Evolutionary conservation across 352 stramenopile species (phyloP).

Genomic region (Pelagophyceae sp.): DNA sequence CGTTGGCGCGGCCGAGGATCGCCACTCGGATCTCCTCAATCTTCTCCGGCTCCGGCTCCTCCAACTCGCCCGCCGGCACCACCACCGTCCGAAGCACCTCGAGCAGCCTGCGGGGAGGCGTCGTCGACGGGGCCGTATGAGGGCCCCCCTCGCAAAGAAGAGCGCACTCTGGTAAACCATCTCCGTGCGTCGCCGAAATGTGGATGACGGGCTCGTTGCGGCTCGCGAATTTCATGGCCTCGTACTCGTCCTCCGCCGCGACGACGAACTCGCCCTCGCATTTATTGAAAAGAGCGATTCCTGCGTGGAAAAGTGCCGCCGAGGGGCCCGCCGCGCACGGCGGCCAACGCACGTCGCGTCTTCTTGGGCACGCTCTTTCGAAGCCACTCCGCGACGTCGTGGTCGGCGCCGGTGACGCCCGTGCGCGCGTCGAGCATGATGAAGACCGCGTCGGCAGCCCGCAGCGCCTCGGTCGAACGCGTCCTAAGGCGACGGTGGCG

Average conservation of each 20-base stretch:
- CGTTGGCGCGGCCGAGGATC: slow-evolving; percentile 39
- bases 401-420: slow-evolving; percentile 33
- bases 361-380: neutral
- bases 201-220: neutral
- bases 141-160: too few species aligned
- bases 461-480: slow-evolving; percentile 28
- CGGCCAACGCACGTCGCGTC: slow-evolving; percentile 6
- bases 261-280: neutral
- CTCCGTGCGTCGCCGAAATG: slow-evolving; percentile 5
- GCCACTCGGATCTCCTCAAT: slow-evolving; percentile 22
- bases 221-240: neutral
- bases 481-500: neutral
- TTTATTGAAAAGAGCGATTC: slow-evolving; percentile 32
- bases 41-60: neutral
- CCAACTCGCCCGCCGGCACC: neutral
- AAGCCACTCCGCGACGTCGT: slow-evolving; percentile 21
- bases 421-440: slow-evolving; percentile 34
- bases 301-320: too few species aligned
- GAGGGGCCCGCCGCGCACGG: too few species aligned
- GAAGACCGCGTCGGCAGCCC: slow-evolving; percentile 30
- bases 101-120: too few species aligned
- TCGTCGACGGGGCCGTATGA: too few species aligned
- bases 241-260: neutral
- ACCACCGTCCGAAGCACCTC: neutral
- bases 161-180: slow-evolving; percentile 5